These are phyloP conservation scores for Agaricus sinodeliciosus DNA, from an alignment of 768 basidiomycete species.

Conservation along the genomic window DNA sequence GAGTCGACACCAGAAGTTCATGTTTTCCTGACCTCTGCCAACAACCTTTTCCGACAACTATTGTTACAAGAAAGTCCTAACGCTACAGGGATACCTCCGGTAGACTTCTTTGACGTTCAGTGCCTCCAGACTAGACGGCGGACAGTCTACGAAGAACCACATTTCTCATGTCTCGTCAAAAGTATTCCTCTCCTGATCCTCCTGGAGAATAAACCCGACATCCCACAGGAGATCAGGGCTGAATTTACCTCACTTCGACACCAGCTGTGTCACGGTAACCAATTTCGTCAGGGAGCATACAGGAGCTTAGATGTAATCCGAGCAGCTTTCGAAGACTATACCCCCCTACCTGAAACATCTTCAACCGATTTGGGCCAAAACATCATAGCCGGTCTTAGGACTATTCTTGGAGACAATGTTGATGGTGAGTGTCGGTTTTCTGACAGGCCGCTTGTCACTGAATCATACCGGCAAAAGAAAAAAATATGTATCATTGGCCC, in stretches of 20 bases:
- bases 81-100: constrained; percentile 27
- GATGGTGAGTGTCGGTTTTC: constrained; percentile 35
- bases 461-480: constrained; percentile 22
- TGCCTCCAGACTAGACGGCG: constrained; percentile 63
- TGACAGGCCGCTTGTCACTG: background rate
- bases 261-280: constrained; percentile 50
- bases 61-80: constrained; percentile 49
- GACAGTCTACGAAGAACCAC: constrained; percentile 57
- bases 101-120: constrained; percentile 59
- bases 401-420: constrained; percentile 61
- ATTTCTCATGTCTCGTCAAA: constrained; percentile 57
- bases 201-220: constrained; percentile 53
- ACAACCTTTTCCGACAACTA: constrained; percentile 52
- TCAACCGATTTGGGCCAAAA: constrained; percentile 49
- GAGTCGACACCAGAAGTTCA: constrained; percentile 30
- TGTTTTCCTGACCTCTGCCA: constrained; percentile 56
- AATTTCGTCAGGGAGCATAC: constrained; percentile 74
- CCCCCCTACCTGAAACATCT: constrained; percentile 41
- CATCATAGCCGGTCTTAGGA: constrained; percentile 58
- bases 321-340: constrained; percentile 58
- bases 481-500: constrained; percentile 52
- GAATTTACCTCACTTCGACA: constrained; percentile 48
- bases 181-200: constrained; percentile 66
- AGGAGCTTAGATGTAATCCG: constrained; percentile 68
- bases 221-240: constrained; percentile 44